Evolutionary conservation across 495 filamentous ascomycete species (phyloP).

Genomic region (Neurospora discreta): DNA sequence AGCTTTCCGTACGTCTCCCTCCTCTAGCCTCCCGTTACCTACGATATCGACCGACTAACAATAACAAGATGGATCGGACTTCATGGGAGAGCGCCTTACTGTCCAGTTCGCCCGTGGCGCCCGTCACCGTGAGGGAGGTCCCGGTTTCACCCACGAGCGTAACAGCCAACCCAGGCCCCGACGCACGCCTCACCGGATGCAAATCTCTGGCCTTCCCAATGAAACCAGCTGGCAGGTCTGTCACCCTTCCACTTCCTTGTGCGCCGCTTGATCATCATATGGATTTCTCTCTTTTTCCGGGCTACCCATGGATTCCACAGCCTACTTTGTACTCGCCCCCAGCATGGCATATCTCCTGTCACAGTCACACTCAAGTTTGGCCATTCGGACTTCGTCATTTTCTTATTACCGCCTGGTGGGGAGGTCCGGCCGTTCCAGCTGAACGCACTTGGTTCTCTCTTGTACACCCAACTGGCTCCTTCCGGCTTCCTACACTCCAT

Average conservation of each 20-base stretch:
- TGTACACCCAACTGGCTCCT: background rate
- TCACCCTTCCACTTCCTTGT: conserved; percentile 49
- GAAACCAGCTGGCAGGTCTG: conserved; percentile 99
- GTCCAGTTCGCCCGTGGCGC: conserved; percentile 95
- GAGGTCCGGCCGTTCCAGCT: background rate
- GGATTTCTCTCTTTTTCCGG: conserved; percentile 16
- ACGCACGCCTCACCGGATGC: conserved; percentile 91
- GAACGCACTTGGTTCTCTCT: background rate
- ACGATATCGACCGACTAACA: conserved; percentile 27
- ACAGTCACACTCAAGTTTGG: background rate
- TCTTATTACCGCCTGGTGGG: background rate
- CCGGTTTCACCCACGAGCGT: conserved; percentile 57
- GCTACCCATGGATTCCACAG: background rate
- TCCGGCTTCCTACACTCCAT: background rate
- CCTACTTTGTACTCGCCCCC: background rate
- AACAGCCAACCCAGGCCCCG: conserved; percentile 77
- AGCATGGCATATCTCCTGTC: background rate
- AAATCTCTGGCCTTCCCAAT: conserved; percentile 88
- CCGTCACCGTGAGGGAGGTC: conserved; percentile 62
- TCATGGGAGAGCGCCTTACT: conserved; percentile 92
- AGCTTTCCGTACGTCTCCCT: conserved; percentile 46
- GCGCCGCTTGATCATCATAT: conserved; percentile 26
- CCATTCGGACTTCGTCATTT: background rate
- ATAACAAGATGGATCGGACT: conserved; percentile 81
- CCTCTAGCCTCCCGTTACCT: conserved; percentile 10